Evolutionary conservation across 768 basidiomycete genomes (phyloP), one percentile per base, ranked within the genome.

Genomic region (Leccinum aurantiacum): DNA sequence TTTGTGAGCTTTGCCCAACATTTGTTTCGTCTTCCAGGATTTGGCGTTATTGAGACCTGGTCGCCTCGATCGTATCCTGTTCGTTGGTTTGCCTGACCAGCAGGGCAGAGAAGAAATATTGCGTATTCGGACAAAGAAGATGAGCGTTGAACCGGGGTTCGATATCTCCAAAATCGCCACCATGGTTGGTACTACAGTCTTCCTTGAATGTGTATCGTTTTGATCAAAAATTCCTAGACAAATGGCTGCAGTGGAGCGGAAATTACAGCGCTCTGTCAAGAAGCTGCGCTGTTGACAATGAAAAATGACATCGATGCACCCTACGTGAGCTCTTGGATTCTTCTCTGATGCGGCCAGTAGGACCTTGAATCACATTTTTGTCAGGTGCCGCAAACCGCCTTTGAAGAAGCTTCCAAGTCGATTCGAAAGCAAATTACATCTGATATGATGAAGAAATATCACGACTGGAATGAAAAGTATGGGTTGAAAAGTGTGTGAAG

Each of bases 171-270:
- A 81, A 57, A 82, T 98, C 46, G 94, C 93, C 3, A 49, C 71
- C 49, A 75, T 93, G 75, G 95, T 95, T 67, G 24, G 61, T 60
- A 19, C 29, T 60, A 22, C 27, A 6, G 46, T 29, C 14, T 60
- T 38, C 25, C 13, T 53, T 44, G 56, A 4, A 19, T 8, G 9
- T 24, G 6, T 46, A 6, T 14, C 7, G 9, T 44, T 38, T 53
- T 71, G 47, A 71, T 52, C 14, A 53, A 25, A 7, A 46, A 33
- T 31, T 17, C 53, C 48, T 10, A 98, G 97, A 91, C 95, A 1
- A 87, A 90, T 10, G 97, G 96, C 1, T 99, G 94, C 71, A 98
- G 95, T 19, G 97, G 97, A 5, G 97, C 97, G 6, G 97, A 99
- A 73, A 86, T 98, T 35, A 82, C 85, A 6, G 87, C 90, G 9